Base-by-base conservation (phyloP, 2,329 filamentous ascomycete species). In the Trichoderma semiorbis region DNA sequence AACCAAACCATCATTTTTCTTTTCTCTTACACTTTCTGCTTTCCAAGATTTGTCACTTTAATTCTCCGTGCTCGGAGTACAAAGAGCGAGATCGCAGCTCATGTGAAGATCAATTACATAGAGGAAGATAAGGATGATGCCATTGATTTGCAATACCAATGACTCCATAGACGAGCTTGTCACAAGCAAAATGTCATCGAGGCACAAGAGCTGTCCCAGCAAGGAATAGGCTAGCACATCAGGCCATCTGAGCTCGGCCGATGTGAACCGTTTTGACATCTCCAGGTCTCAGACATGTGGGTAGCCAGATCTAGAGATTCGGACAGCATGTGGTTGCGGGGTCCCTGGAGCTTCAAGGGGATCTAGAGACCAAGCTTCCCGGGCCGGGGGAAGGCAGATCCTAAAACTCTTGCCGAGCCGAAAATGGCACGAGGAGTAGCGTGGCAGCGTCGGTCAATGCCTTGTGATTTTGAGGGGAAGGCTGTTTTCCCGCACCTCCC, bases 401-500 rank as follows among this genome's bases (percentile, higher is more conserved):
- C 21, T 69, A 32, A 30, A 58, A 14, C 11, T 36, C 14, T 69
- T 69, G 67, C 67, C 57, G 57, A 53, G 57, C 57, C 39, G 67
- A 53, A 57, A 34, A 50, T n/a, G 28, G 57, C 11, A 58, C 8
- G 57, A 34, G 18, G n/a, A 18, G 18, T 62, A 62, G 21, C 30
- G 21, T 32, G n/a, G 57, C 10, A 1, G 10, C 2, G 32, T 62
- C 6, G 24, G 39, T 28, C 34, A 5, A 24, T 36, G 57, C 24
- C 67, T 62, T 69, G 67, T 69, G 67, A 61, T 69, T 36, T 36
- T 62, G 39, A 47, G 57, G 67, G 21, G 26, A 69, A n/a, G 39
- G 30, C 18, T 30, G 14, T 36, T 62, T 50, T 61, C 30, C 57
- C 67, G 30, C 47, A 24, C 47, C 47, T 53, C 47, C 16, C 1